phyloP scores from a whole-genome alignment of 345 rosid species.

The Toxicodendron radicans region DNA sequence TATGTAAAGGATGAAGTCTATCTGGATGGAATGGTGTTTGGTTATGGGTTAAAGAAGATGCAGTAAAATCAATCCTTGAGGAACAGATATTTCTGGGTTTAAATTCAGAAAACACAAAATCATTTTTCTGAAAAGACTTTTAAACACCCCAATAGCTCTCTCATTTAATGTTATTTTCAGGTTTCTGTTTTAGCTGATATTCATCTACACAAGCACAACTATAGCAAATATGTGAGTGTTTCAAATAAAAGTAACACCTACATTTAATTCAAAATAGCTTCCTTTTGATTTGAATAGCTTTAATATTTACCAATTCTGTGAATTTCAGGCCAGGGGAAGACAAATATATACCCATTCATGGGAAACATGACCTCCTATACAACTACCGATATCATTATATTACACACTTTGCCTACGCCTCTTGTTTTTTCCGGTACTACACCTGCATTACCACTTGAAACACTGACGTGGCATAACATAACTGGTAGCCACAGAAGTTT shows the following conservation, averaged over 20 bases:
- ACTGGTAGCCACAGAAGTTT: not conserved
- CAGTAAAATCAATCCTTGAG: not conserved
- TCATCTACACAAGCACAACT: no score
- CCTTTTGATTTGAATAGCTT: not conserved
- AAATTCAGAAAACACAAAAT: no score
- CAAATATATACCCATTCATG: not conserved
- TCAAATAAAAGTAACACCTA: not conserved
- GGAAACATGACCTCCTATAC: not conserved
- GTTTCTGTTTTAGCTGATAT: no score
- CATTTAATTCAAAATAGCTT: not conserved
- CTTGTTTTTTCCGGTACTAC: not conserved
- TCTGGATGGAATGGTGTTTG: not conserved
- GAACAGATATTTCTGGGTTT: no score
- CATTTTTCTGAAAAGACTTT: no score
- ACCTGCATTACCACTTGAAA: not conserved
- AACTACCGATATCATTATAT: slow-evolving; percentile 1
- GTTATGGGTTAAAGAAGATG: not conserved
- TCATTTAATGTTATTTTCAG: no score
- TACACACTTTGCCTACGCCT: not conserved
- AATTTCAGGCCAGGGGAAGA: not conserved
- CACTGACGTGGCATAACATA: not conserved
- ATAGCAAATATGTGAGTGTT: no score
- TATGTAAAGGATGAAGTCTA: not conserved
- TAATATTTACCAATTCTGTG: not conserved
- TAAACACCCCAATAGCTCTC: no score